These are phyloP conservation scores for Paecilomyces variotii DNA, from an alignment of 2,329 filamentous ascomycete species.

Conservation along the genomic window DNA sequence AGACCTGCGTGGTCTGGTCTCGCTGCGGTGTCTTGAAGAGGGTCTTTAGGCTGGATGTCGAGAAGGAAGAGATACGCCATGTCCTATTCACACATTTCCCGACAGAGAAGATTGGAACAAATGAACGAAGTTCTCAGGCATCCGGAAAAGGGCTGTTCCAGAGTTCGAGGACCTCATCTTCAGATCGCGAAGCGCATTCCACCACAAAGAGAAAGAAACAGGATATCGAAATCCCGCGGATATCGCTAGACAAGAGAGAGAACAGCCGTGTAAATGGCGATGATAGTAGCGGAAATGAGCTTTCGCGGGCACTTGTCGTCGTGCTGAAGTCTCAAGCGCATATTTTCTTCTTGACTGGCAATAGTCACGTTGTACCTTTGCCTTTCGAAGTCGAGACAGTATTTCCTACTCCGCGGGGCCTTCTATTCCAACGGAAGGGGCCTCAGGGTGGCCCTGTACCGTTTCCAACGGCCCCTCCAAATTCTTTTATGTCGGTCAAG, in stretches of 20 bases:
- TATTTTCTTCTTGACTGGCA: constrained; percentile 81
- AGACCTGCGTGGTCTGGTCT: constrained; percentile 77
- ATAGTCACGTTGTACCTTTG: constrained; percentile 82
- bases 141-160: not conserved
- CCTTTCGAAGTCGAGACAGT: constrained; percentile 90
- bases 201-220: constrained; percentile 9
- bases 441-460: constrained; percentile 21
- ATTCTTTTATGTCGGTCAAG: constrained; percentile 72
- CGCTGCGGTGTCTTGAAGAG: constrained; percentile 77
- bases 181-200: not conserved
- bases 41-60: constrained; percentile 75
- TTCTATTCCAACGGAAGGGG: constrained; percentile 77
- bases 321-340: constrained; percentile 90
- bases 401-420: constrained; percentile 70
- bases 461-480: constrained; percentile 57
- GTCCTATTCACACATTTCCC: constrained; percentile 80
- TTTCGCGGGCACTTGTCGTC: constrained; percentile 67
- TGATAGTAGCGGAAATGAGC: constrained; percentile 14
- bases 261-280: constrained; percentile 15
- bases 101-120: constrained; percentile 22
- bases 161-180: not conserved
- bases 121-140: not conserved
- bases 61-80: constrained; percentile 79
- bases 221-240: constrained; percentile 13
- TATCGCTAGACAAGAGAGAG: constrained; percentile 16